Percentiles rank a stretch among this genome's conserved stretches.
Evolutionary conservation across 768 basidiomycete species (phyloP).

Genomic region (Mycena galopus): DNA sequence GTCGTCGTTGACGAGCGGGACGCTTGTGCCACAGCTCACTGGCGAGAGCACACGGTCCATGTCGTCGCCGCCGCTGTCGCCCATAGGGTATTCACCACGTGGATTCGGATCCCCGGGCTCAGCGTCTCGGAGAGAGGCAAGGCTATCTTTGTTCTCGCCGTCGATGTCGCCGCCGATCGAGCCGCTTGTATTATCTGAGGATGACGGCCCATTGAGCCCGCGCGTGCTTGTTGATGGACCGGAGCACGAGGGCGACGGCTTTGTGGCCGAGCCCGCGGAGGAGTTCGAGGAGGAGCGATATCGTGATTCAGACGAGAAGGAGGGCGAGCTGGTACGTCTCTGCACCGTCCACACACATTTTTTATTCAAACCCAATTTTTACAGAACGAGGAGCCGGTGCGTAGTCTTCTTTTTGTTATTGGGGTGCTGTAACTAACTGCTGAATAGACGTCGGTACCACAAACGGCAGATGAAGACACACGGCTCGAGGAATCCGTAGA

Average conservation of each 20-base stretch:
- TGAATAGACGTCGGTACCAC: background rate
- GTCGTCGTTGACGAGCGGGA: background rate
- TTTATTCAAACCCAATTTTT: too few species aligned
- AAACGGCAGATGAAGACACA: background rate
- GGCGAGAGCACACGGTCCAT: background rate
- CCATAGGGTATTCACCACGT: constrained; percentile 16
- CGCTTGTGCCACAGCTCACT: background rate
- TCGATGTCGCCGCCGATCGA: background rate
- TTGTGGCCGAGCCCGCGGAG: background rate
- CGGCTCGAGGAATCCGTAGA: background rate
- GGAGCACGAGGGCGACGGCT: background rate
- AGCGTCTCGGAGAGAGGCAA: background rate
- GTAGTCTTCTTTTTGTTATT: too few species aligned
- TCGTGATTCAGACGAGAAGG: background rate
- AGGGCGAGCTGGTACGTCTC: background rate
- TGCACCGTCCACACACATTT: too few species aligned
- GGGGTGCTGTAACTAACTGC: too few species aligned
- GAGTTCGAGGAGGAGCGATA: background rate
- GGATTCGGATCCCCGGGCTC: background rate
- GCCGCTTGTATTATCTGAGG: background rate
- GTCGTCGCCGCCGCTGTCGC: constrained; percentile 24
- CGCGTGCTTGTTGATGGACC: background rate
- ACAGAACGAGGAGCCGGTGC: too few species aligned
- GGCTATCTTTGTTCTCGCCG: constrained; percentile 9
- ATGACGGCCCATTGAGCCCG: background rate